phyloP scores from a whole-genome alignment of 2,329 filamentous ascomycete species.

The Talaromyces pinophilus region DNA sequence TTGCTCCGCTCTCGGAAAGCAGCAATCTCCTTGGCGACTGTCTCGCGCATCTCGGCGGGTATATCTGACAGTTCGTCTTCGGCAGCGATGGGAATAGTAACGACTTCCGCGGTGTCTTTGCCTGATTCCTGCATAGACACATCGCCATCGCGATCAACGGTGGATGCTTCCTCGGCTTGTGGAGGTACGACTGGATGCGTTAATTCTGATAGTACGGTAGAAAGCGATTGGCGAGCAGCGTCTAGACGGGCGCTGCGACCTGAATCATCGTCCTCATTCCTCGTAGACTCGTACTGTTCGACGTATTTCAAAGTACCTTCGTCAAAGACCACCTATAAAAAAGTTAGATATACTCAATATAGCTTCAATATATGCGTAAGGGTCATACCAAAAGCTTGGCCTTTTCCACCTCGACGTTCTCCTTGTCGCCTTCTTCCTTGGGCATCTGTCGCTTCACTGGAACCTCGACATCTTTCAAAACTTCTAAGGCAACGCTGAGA shows the following conservation, averaged over 20 bases:
- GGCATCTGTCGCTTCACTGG: slow-evolving; percentile 72
- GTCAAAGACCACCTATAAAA: slow-evolving; percentile 66
- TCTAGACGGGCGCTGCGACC: slow-evolving; percentile 68
- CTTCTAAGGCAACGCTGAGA: slow-evolving; percentile 78
- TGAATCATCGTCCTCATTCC: slow-evolving; percentile 63
- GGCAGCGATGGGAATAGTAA: slow-evolving; percentile 81
- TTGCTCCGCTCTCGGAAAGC: slow-evolving; percentile 92
- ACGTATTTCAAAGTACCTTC: slow-evolving; percentile 80
- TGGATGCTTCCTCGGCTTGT: slow-evolving; percentile 48
- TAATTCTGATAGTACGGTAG: slow-evolving; percentile 68
- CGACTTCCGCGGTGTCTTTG: slow-evolving; percentile 67
- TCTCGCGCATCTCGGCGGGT: slow-evolving; percentile 92
- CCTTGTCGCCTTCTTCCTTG: slow-evolving; percentile 40
- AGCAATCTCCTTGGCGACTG: slow-evolving; percentile 89
- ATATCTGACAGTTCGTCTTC: slow-evolving; percentile 97
- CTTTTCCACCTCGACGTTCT: slow-evolving; percentile 63
- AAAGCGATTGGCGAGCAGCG: slow-evolving; percentile 66
- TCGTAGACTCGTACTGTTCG: slow-evolving; percentile 72
- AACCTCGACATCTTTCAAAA: slow-evolving; percentile 78
- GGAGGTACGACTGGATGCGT: slow-evolving; percentile 64
- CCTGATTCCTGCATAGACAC: slow-evolving; percentile 66
- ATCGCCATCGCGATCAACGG: slow-evolving; percentile 66
- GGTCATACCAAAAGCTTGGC: slow-evolving; percentile 63
- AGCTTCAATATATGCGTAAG: background rate
- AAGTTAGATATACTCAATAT: slow-evolving; percentile 27